These are phyloP conservation scores for Helianthus annuus DNA, from an alignment of 129 eudicot species.

Conservation along the genomic window HanXRQr2.0-SUNRISE NC_035441.2:181081647-181082146, in stretches of 20 bases:
- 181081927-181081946: constrained; percentile 47
- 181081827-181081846: background rate
- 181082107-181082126: background rate
- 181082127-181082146: too few relatives aligned
- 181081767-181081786: background rate
- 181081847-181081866: background rate
- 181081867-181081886: background rate
- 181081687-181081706: too few relatives aligned
- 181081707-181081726: too few relatives aligned
- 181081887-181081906: constrained; percentile 12
- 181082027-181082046: background rate
- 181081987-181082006: background rate
- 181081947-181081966: constrained; percentile 46
- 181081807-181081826: background rate
- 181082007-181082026: background rate
- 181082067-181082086: background rate
- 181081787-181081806: background rate
- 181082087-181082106: constrained; percentile 2
- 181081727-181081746: background rate
- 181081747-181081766: constrained; percentile 6
- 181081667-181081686: too few relatives aligned
- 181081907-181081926: constrained; percentile 50
- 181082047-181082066: background rate
- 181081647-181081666: too few relatives aligned
- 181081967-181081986: constrained; percentile 32